phyloP scores from a whole-genome alignment of 305 asterid genomes.

The Withania somnifera region DNA sequence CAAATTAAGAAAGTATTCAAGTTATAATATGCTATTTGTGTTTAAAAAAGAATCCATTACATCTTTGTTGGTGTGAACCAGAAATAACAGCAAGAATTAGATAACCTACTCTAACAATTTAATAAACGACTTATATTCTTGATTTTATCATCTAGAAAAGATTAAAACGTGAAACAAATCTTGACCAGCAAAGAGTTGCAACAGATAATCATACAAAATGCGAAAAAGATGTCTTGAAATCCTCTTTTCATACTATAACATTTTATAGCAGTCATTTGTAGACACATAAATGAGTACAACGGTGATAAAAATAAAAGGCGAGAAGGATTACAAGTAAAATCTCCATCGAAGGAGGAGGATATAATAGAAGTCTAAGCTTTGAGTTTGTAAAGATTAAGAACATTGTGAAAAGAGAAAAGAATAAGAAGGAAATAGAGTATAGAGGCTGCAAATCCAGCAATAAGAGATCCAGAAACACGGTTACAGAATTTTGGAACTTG shows the following conservation, averaged over 20 bases:
- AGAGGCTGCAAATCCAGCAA: constrained; percentile 52
- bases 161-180: neutral
- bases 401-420: constrained; percentile 46
- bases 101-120: neutral
- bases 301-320: neutral
- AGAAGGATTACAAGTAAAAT: neutral
- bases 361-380: constrained; percentile 18
- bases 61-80: neutral
- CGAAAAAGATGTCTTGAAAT: neutral
- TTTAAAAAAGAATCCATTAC: too few species aligned
- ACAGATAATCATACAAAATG: neutral
- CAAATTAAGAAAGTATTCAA: too few species aligned
- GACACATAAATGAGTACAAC: neutral
- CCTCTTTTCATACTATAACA: neutral
- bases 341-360: neutral
- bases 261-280: neutral
- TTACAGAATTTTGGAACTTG: constrained; percentile 83
- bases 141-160: neutral
- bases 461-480: constrained; percentile 39
- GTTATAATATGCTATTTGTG: too few species aligned
- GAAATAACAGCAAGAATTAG: neutral
- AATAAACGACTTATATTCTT: neutral
- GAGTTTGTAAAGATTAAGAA: constrained; percentile 33
- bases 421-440: constrained; percentile 38
- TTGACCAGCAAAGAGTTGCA: neutral